Evolutionary conservation across 768 basidiomycete genomes (phyloP).

Genomic region (Lentinula sp.): DNA sequence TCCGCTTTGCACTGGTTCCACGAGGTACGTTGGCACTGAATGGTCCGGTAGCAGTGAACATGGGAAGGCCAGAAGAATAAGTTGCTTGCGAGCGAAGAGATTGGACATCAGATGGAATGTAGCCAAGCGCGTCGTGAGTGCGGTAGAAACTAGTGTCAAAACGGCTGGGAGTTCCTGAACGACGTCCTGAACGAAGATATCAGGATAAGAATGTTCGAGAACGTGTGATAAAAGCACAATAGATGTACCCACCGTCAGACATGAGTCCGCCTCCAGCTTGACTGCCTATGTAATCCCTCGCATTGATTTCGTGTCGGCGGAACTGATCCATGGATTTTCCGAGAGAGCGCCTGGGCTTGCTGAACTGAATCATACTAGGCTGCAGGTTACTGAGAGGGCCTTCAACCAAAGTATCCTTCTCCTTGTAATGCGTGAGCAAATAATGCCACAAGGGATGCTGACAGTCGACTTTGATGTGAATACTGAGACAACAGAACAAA

Average conservation of each 20-base stretch:
- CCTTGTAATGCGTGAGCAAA: slow-evolving; percentile 97
- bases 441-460: slow-evolving; percentile 99
- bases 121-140: slow-evolving; percentile 88
- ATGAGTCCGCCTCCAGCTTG: slow-evolving; percentile 29
- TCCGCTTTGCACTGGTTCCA: slow-evolving; percentile 63
- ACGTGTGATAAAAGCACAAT: background rate
- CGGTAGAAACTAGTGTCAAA: slow-evolving; percentile 96
- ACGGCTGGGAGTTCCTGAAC: slow-evolving; percentile 87
- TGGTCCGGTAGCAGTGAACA: slow-evolving; percentile 64
- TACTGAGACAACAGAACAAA: background rate
- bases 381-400: slow-evolving; percentile 96
- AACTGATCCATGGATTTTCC: slow-evolving; percentile 90
- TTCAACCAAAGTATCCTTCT: slow-evolving; percentile 89
- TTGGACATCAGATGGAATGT: slow-evolving; percentile 93
- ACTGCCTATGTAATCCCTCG: slow-evolving; percentile 64
- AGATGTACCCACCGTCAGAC: slow-evolving; percentile 32
- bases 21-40: slow-evolving; percentile 64
- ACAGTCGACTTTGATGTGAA: slow-evolving; percentile 5
- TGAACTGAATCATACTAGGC: slow-evolving; percentile 98
- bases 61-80: slow-evolving; percentile 86
- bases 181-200: slow-evolving; percentile 19
- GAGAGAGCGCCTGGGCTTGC: slow-evolving; percentile 88
- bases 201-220: background rate
- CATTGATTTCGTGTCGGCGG: slow-evolving; percentile 88
- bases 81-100: slow-evolving; percentile 96